Evolutionary conservation across 139 green algal genomes (phyloP).

Genomic region (Marvania coccoides): DNA sequence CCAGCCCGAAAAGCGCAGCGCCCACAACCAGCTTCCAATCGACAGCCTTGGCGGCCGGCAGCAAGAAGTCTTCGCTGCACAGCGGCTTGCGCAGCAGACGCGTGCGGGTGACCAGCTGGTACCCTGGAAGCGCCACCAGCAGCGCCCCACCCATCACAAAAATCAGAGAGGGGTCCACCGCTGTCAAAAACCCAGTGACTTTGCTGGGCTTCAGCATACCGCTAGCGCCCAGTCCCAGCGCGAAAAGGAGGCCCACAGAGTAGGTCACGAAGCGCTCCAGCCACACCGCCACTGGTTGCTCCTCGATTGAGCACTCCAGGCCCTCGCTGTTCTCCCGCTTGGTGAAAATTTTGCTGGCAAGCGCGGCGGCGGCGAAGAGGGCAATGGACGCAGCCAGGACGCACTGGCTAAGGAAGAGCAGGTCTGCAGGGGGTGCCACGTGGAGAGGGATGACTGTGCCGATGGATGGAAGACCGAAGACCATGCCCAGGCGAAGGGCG

Average conservation of each 20-base stretch:
- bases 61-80: constrained; percentile 17
- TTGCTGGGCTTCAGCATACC: constrained; percentile 70
- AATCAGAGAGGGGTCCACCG: constrained; percentile 47
- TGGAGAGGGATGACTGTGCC: too few relatives aligned
- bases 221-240: constrained; percentile 44
- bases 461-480: too few relatives aligned
- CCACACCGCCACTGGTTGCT: background rate
- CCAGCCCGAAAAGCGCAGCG: constrained; percentile 62
- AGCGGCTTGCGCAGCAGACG: background rate
- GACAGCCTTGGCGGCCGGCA: constrained; percentile 43
- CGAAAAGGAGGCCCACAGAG: constrained; percentile 53
- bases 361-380: background rate
- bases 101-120: constrained; percentile 19
- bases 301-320: background rate
- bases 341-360: constrained; percentile 4
- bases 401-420: constrained; percentile 2
- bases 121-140: constrained; percentile 37
- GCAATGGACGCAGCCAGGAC: background rate
- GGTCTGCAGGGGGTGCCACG: background rate
- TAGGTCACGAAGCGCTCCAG: constrained; percentile 20
- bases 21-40: constrained; percentile 56
- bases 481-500: too few relatives aligned
- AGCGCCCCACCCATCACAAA: constrained; percentile 76
- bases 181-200: constrained; percentile 27
- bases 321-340: background rate